Evolutionary conservation across 2,329 filamentous ascomycete species (phyloP), one percentile per base, ranked within the genome.

Genomic region (Elsinoe australis): DNA sequence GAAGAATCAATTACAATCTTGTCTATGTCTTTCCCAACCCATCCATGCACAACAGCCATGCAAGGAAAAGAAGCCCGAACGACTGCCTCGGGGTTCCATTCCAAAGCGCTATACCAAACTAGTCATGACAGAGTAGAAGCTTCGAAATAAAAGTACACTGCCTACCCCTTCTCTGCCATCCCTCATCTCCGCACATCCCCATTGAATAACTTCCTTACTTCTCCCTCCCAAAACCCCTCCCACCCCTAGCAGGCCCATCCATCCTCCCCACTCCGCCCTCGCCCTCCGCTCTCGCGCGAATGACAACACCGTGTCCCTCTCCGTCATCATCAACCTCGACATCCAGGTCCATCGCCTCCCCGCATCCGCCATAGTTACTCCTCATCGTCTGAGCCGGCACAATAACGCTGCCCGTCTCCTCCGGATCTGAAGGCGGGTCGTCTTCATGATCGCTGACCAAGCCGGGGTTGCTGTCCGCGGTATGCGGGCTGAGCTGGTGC

Each of bases 391-490:
- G 49, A 3, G 58, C 50, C 33, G 64, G 63, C 38, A 54, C 59
- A 6, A 56, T 53, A 8, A 54, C 49, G 6, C 53, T 52, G 9
- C 55, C 56, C 15, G 52, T 55, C 34, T 64, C 61, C 29, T 63
- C 50, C 15, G 47, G 24, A 33, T 55, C 54, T 12, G 52, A 54
- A 47, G 60, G 66, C 32, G 71, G 67, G 47, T 73, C 67, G 22
- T 70, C 71, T 49, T 73, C 71, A 56, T 71, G 68, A 52, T 74
- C 71, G 54, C 68, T 71, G 28, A 73, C 68, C 52, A 74, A 59
- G 18, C 71, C 71, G 12, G 71, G 71, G 45, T 70, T 71, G 55
- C 67, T 71, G 57, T 73, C 70, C 47, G 67, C 65, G 2, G 69
- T 68, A 50, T 72, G 63, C 24, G 71, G 71, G 52, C 67, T 71